phyloP scores from a whole-genome alignment of 345 rosid genomes.

The Eucalyptus sp. region DNA sequence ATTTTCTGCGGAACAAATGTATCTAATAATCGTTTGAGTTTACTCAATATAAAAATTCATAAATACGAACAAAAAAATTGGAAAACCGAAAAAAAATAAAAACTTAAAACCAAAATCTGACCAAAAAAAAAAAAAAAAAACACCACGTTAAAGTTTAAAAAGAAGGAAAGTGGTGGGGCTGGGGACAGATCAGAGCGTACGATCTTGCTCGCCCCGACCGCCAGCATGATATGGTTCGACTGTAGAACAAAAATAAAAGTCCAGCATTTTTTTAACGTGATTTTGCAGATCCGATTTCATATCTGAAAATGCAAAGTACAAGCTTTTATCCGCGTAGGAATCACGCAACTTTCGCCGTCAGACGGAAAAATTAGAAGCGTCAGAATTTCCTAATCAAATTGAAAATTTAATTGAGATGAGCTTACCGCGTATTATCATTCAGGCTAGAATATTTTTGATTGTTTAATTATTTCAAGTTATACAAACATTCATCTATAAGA shows the following conservation, averaged over 20 bases:
- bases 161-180: not conserved
- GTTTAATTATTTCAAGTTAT: not conserved
- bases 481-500: not conserved
- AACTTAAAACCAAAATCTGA: not conserved
- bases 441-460: rapidly evolving
- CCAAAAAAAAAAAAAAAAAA: not conserved
- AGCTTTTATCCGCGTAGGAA: not conserved
- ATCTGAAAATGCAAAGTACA: not conserved
- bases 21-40: not conserved
- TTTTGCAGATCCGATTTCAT: too few species aligned
- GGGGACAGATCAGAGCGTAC: not conserved
- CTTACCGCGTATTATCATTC: rapidly evolving
- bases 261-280: not conserved
- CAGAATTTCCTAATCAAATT: not conserved
- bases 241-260: not conserved
- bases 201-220: not conserved
- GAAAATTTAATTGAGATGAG: not conserved
- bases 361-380: not conserved
- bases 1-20: rapidly evolving
- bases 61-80: not conserved
- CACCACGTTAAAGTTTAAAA: not conserved
- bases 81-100: not conserved
- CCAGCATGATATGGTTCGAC: not conserved
- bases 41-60: not conserved
- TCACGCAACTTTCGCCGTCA: rapidly evolving